Percentiles rank a stretch among this genome's conserved stretches.
phyloP scores from a whole-genome alignment of 2,329 filamentous ascomycete genomes.

The Pseudopithomyces maydicus region DNA sequence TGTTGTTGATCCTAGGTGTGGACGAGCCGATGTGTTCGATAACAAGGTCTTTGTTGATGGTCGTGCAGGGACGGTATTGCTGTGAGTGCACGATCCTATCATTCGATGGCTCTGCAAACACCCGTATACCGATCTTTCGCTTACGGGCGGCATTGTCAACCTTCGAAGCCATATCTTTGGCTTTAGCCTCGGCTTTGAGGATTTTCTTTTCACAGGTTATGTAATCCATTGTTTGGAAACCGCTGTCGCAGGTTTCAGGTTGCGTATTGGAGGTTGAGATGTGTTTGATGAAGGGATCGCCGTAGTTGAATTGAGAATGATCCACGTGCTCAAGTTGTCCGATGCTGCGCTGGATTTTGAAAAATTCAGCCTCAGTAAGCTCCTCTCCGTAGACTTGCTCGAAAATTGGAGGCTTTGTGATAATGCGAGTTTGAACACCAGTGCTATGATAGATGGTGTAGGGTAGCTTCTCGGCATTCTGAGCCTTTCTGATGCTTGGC shows the following conservation, averaged over 20 bases:
- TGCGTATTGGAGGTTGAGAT: not conserved
- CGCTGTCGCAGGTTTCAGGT: conserved; percentile 4
- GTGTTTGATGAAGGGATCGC: conserved; percentile 1
- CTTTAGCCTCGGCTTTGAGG: conserved; percentile 19
- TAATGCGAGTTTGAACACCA: conserved; percentile 21
- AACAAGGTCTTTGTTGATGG: not conserved
- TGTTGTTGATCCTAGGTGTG: not conserved
- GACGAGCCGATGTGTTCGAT: not conserved
- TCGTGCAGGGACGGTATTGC: not conserved
- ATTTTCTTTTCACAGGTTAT: conserved; percentile 8
- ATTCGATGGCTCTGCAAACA: not conserved
- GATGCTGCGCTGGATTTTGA: conserved; percentile 15
- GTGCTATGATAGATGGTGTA: conserved; percentile 16
- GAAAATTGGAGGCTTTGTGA: conserved; percentile 10
- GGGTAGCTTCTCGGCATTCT: not conserved
- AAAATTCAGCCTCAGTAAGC: conserved; percentile 11
- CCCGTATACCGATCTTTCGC: not conserved
- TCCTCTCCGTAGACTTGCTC: conserved; percentile 15
- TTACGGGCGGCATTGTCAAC: not conserved
- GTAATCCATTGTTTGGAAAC: conserved; percentile 20
- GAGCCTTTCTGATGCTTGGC: not conserved
- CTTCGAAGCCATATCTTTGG: conserved; percentile 13
- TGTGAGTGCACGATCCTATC: not conserved
- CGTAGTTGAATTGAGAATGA: conserved; percentile 9
- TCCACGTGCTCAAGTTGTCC: conserved; percentile 6